These are phyloP conservation scores for Poa pratensis DNA, from an alignment of 176 grass and related monocot species.

Conservation along the genomic window DNA sequence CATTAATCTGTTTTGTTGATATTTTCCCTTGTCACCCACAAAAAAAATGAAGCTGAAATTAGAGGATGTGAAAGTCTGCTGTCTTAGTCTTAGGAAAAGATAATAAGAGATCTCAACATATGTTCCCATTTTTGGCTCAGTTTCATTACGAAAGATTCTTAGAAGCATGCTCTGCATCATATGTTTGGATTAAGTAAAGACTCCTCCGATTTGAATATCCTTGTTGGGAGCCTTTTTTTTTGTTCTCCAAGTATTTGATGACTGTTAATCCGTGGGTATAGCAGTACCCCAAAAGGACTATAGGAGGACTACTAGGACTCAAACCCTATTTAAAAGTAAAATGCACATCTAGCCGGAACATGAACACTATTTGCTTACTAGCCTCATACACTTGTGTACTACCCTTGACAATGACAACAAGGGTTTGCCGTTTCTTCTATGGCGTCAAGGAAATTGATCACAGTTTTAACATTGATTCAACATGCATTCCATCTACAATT, in stretches of 20 bases:
- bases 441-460: background rate
- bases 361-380: background rate
- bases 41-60: too few relatives aligned
- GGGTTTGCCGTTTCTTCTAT: background rate
- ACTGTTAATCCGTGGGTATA: background rate
- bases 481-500: constrained; percentile 6
- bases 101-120: background rate
- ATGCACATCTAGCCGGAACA: background rate
- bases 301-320: constrained; percentile 3
- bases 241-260: background rate
- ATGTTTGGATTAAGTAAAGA: constrained; percentile 12
- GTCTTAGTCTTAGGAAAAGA: background rate
- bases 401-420: background rate
- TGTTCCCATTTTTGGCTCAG: background rate
- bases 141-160: background rate
- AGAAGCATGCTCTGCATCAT: background rate
- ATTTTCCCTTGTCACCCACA: background rate
- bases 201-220: background rate
- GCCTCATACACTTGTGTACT: background rate
- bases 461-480: constrained; percentile 8
- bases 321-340: background rate
- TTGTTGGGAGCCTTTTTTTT: background rate
- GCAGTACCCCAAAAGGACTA: background rate
- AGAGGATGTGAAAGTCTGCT: constrained; percentile 12
- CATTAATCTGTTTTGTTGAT: background rate